Base-by-base conservation (phyloP, 768 basidiomycete species). In the Termitomyces eurrhizus region DNA sequence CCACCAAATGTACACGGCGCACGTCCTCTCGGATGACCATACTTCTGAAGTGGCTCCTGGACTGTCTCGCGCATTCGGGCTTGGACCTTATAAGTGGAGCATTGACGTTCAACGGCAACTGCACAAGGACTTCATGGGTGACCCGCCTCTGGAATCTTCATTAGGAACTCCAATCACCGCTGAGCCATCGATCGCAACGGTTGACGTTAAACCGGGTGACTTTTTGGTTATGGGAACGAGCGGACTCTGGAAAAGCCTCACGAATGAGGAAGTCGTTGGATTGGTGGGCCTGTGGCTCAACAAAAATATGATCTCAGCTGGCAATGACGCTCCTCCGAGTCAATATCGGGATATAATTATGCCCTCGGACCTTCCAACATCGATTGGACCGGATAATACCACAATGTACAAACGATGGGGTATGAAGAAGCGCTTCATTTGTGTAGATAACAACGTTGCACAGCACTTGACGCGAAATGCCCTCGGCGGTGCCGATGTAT, bases 161-260 rank as follows among this genome's bases (percentile, higher is more conserved):
- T 21, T 32, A 39, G 6, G 29, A 44, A n/a, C 7, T 33, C 32
- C 39, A 14, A 52, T 59, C 3, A 53, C 58, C 5, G 58, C 58
- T 16, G 52, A 79, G 60, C 86, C 85, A 1, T 80, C 80, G 52
- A 75, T 84, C 29, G 79, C 74, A 12, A 73, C 75, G 3, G 72
- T 75, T 35, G 68, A 74, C 42, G 68, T 82, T 18, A 64, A 75
- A 52, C 75, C 78, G 1, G 80, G 79, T 29, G 83, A 83, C 62
- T 85, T 87, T 66, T 64, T 88, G 52, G 78, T 87, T 32, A 65
- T 87, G 66, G 83, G 76, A 0, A 79, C 80, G 1, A 78, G 78
- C 62, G 85, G 83, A 7, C 69, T 87, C 8, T 84, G 79, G 76
- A 80, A 86, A 48, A 75, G 76, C 52, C 72, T 87, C 58, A 78